Percentiles rank a stretch among this genome's conserved stretches.
phyloP scores from a whole-genome alignment of 2,329 filamentous ascomycete genomes.

The Ascochyta fabae region DNA sequence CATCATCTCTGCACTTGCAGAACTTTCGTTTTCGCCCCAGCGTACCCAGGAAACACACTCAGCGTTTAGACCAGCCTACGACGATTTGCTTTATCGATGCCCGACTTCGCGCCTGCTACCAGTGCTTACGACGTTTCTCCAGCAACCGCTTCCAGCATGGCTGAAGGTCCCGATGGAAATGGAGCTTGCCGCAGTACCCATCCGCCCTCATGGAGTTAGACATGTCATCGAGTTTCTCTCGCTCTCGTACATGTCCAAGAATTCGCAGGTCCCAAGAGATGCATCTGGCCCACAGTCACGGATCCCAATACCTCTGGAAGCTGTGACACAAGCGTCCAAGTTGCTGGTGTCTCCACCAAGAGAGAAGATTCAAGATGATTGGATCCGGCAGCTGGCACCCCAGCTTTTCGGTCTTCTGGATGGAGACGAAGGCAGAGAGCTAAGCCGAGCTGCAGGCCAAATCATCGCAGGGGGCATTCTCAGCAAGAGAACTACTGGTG shows the following conservation, averaged over 20 bases:
- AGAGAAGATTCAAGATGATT: conserved; percentile 61
- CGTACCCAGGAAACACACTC: conserved; percentile 12
- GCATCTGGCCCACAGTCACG: conserved; percentile 42
- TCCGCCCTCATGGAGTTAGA: conserved; percentile 68
- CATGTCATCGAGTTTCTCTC: conserved; percentile 75
- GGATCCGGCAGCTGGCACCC: conserved; percentile 66
- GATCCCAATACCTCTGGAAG: conserved; percentile 71
- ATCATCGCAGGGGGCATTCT: conserved; percentile 72
- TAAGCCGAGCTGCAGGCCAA: conserved; percentile 65
- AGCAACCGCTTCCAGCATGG: conserved; percentile 67
- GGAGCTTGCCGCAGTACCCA: conserved; percentile 65
- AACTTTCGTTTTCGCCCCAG: conserved; percentile 44
- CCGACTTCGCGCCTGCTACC: conserved; percentile 65
- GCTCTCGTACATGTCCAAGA: conserved; percentile 64
- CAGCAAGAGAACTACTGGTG: conserved; percentile 67
- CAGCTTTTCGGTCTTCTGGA: conserved; percentile 69
- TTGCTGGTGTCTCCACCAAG: conserved; percentile 67
- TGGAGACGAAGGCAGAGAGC: conserved; percentile 63
- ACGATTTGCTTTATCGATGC: conserved; percentile 33
- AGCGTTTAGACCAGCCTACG: conserved; percentile 28
- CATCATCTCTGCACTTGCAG: conserved; percentile 43
- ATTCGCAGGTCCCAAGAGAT: conserved; percentile 52
- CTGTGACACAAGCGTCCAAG: conserved; percentile 67
- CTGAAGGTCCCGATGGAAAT: conserved; percentile 64
- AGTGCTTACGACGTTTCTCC: conserved; percentile 67